Evolutionary conservation across 1,139 yeast species (phyloP), one percentile per base, ranked within the genome.

Genomic region (Saccharomycopsis crataegensis): DNA sequence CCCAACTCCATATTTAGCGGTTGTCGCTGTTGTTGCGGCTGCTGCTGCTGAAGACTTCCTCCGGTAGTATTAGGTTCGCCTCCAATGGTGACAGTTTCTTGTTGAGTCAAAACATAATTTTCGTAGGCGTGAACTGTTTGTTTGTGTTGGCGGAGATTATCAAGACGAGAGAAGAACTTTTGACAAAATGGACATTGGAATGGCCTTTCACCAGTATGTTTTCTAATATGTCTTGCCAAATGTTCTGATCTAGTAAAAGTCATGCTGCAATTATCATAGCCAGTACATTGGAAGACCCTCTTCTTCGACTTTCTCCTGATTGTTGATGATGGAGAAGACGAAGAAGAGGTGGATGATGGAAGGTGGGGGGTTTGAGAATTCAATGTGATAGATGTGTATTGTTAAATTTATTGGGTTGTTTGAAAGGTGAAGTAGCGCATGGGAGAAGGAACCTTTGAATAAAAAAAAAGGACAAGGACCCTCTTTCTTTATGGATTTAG

Each of bases 151-250:
- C 96, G 78, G 59, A 91, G 74, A 65, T 91, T 91, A 68, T 91
- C 98, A 59, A 89, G 72, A 49, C 97, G 75, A 34, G 93, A 83
- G 65, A 91, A 91, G 64, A 83, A 79, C 62, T 90, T 82, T 46
- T 82, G 75, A 68, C 98, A 91, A 63, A 76, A 80, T 50, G 86
- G 86, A 67, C 98, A 91, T 54, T 88, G 82, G 67, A 89, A 91
- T 1, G 98, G 98, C 55, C 96, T 75, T 67, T 91, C 98, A 46
- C 97, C 98, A 1, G 97, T 90, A 66, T 90, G 98, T 64, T 90
- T 91, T 51, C 97, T 73, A 53, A 89, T 86, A 70, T 90, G 98
- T 58, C 98, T 76, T 1, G 96, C 96, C 62, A 91, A 75, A 68
- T 91, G 97, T 66, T 91, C 97, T 16, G 89, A 82, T 57, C 96